phyloP scores from a whole-genome alignment of 73 alveolate genomes.

The Tetrahymena malaccensis region DNA sequence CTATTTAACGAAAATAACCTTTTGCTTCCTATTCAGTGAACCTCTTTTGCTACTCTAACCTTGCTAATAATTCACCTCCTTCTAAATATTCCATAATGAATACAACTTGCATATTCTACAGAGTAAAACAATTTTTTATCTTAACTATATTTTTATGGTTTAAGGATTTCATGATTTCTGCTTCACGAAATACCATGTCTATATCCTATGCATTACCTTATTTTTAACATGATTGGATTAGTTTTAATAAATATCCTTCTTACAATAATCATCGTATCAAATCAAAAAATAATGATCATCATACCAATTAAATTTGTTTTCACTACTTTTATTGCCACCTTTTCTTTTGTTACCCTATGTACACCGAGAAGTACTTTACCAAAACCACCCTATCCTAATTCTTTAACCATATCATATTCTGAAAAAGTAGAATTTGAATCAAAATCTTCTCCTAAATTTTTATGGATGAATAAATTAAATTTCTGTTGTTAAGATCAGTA shows the following conservation, averaged over 20 bases:
- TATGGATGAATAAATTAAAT: background rate
- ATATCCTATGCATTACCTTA: slow-evolving; percentile 43
- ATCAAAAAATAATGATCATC: background rate
- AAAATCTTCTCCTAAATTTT: slow-evolving; percentile 35
- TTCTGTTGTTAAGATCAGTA: no score
- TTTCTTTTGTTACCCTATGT: slow-evolving; percentile 70
- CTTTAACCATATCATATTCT: slow-evolving; percentile 45
- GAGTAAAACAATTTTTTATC: slow-evolving; percentile 52
- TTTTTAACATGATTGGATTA: background rate
- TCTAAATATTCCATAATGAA: slow-evolving; percentile 86
- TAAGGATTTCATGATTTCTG: slow-evolving; percentile 55
- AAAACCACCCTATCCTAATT: slow-evolving; percentile 92
- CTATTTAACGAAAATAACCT: slow-evolving; percentile 51
- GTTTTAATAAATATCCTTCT: no score
- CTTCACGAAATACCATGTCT: slow-evolving; percentile 62
- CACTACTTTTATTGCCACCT: slow-evolving; percentile 88
- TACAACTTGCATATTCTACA: slow-evolving; percentile 43
- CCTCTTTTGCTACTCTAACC: slow-evolving; percentile 28
- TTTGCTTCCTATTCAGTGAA: slow-evolving; percentile 58
- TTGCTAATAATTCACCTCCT: slow-evolving; percentile 78
- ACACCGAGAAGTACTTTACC: slow-evolving; percentile 85
- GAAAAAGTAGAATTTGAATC: slow-evolving; percentile 32
- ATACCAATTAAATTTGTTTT: slow-evolving; percentile 12
- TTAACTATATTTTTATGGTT: slow-evolving; percentile 59
- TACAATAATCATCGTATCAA: background rate